Conservation (phyloP, 2,329 filamentous ascomycete species). For the Dothiorella sarmentorum region DNA sequence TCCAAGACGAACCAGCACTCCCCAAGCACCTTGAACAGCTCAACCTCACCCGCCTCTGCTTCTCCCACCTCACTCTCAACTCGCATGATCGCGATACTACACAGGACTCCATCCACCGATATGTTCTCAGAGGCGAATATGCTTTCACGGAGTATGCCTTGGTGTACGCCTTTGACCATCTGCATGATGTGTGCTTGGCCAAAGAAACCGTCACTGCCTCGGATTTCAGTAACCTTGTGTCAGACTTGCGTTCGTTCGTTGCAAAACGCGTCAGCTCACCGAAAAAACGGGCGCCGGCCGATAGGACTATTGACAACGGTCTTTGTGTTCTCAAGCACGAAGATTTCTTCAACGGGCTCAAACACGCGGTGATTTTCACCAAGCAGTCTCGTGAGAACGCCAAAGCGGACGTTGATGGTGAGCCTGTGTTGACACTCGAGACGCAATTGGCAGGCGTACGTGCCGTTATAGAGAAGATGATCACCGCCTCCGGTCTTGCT, state of each 20-base stretch:
- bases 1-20: not conserved
- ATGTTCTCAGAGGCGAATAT: constrained; percentile 10
- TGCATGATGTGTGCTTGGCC: not conserved
- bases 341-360: not conserved
- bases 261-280: not conserved
- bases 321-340: not conserved
- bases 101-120: not conserved
- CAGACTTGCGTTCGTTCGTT: not conserved
- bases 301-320: not conserved
- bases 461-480: not conserved
- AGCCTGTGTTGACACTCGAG: not conserved
- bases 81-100: not conserved
- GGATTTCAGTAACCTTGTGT: not conserved
- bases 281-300: not conserved
- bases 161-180: constrained; percentile 5
- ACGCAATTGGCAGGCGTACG: not conserved
- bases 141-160: constrained; percentile 18
- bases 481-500: not conserved
- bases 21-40: not conserved
- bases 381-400: too few relatives aligned
- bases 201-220: not conserved
- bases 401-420: too few relatives aligned
- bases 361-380: not conserved
- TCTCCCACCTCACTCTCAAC: constrained; percentile 9
- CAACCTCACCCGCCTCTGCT: constrained; percentile 1